Evolutionary conservation across 1,139 yeast genomes (phyloP).

Genomic region (Blastobotrys serpentis): DNA sequence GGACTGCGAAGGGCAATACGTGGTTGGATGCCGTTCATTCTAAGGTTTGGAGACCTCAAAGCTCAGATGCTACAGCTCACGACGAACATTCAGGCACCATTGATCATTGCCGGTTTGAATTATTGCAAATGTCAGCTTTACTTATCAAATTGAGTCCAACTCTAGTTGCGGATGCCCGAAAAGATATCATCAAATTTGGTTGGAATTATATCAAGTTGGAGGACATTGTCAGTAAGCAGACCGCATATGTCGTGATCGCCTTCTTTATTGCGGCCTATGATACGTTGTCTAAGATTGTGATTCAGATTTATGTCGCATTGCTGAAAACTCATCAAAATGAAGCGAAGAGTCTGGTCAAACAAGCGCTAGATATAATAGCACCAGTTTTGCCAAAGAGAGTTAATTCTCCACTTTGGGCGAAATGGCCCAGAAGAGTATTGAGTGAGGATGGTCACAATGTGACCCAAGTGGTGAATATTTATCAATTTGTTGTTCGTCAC

Average conservation of each 20-base stretch:
- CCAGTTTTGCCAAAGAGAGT: conserved; percentile 81
- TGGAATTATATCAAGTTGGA: conserved; percentile 93
- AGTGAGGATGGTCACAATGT: conserved; percentile 87
- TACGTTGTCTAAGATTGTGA: conserved; percentile 83
- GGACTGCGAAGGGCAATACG: conserved; percentile 32
- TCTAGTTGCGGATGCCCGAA: conserved; percentile 61
- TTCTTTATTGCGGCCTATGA: conserved; percentile 86
- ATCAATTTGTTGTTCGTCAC: conserved; percentile 85
- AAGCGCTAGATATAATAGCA: conserved; percentile 84
- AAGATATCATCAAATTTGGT: conserved; percentile 87
- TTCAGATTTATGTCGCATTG: conserved; percentile 89
- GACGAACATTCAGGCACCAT: conserved; percentile 66
- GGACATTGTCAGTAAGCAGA: conserved; percentile 85
- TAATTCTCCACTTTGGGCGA: conserved; percentile 76
- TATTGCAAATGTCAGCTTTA: conserved; percentile 78
- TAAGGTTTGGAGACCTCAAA: conserved; percentile 70
- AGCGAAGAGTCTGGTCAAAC: conserved; percentile 77
- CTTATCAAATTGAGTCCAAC: conserved; percentile 69
- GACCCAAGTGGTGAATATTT: conserved; percentile 81
- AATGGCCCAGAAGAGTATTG: conserved; percentile 90
- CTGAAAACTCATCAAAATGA: conserved; percentile 84
- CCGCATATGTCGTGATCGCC: conserved; percentile 87
- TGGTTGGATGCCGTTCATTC: conserved; percentile 68
- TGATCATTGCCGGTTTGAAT: conserved; percentile 73
- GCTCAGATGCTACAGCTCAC: conserved; percentile 39